Evolutionary conservation across 1,139 yeast species (phyloP).

Genomic region (Debaryomyces sp.): DNA sequence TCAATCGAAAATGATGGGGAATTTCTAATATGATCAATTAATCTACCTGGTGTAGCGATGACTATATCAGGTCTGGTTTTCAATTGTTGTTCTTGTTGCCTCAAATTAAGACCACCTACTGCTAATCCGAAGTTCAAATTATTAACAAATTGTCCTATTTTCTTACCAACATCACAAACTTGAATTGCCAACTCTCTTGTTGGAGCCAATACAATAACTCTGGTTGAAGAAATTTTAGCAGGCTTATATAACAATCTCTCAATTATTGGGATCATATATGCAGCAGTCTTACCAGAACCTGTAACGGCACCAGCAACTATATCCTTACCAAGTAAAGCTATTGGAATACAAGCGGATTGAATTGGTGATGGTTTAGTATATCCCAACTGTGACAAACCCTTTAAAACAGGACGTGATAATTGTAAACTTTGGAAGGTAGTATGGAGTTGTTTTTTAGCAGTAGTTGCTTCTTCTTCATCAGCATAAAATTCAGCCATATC

Average conservation of each 20-base stretch:
- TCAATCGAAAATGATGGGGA: slow-evolving; percentile 93
- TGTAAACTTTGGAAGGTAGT: slow-evolving; percentile 74
- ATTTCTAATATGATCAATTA: slow-evolving; percentile 94
- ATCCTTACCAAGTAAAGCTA: slow-evolving; percentile 89
- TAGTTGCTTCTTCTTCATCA: slow-evolving; percentile 50
- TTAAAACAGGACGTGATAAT: slow-evolving; percentile 85
- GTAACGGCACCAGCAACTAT: slow-evolving; percentile 99
- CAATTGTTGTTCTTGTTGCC: slow-evolving; percentile 93
- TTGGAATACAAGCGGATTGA: slow-evolving; percentile 91
- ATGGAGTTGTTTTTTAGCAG: slow-evolving; percentile 48
- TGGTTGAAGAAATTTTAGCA: slow-evolving; percentile 77
- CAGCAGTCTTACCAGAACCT: slow-evolving; percentile 99
- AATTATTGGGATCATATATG: slow-evolving; percentile 92
- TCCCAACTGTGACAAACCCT: slow-evolving; percentile 79
- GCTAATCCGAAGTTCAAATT: slow-evolving; percentile 87
- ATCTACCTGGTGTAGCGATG: slow-evolving; percentile 96
- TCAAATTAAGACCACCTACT: slow-evolving; percentile 94
- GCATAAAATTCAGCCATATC: slow-evolving; percentile 72
- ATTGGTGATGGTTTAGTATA: slow-evolving; percentile 89
- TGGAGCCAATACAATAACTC: slow-evolving; percentile 89
- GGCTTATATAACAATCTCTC: slow-evolving; percentile 92
- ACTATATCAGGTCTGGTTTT: slow-evolving; percentile 93
- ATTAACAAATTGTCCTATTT: slow-evolving; percentile 74
- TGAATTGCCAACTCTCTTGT: slow-evolving; percentile 98
- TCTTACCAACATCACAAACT: slow-evolving; percentile 90